Evolutionary conservation across 1,139 yeast species (phyloP).

Genomic region (Taiozyma sp.): DNA sequence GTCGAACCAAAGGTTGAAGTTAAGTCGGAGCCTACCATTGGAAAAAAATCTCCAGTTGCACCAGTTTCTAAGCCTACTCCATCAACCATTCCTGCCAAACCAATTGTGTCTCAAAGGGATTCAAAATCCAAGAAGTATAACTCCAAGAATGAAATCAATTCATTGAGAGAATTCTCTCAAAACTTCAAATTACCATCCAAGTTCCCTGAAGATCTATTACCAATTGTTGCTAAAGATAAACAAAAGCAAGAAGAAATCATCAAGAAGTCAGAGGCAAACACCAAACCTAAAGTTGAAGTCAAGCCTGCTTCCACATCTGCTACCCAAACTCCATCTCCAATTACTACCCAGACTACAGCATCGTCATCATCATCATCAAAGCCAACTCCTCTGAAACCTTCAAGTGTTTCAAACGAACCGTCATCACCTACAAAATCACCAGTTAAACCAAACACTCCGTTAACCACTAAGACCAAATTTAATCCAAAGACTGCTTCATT

Average conservation of each 20-base stretch:
- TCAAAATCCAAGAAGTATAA: conserved; percentile 36
- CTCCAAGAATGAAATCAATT: conserved; percentile 66
- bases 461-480: conserved; percentile 40
- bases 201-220: conserved; percentile 71
- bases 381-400: not conserved
- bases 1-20: not conserved
- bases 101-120: conserved; percentile 23
- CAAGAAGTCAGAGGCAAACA: conserved; percentile 25
- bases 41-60: not conserved
- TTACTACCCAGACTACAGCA: conserved; percentile 17
- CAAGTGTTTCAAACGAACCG: conserved; percentile 2
- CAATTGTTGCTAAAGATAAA: conserved; percentile 67
- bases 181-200: conserved; percentile 73
- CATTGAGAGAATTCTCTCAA: conserved; percentile 78
- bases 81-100: conserved; percentile 15
- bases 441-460: conserved; percentile 23
- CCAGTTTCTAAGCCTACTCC: conserved; percentile 8
- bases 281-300: conserved; percentile 7
- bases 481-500: conserved; percentile 70
- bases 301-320: conserved; percentile 4
- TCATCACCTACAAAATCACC: conserved; percentile 40
- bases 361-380: conserved; percentile 6
- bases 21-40: not conserved
- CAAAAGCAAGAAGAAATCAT: conserved; percentile 55
- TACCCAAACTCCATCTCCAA: conserved; percentile 7